These are phyloP conservation scores for Apiotrichum sp. DNA, from an alignment of 1,284 basidiomycete species.

Conservation along the genomic window DNA sequence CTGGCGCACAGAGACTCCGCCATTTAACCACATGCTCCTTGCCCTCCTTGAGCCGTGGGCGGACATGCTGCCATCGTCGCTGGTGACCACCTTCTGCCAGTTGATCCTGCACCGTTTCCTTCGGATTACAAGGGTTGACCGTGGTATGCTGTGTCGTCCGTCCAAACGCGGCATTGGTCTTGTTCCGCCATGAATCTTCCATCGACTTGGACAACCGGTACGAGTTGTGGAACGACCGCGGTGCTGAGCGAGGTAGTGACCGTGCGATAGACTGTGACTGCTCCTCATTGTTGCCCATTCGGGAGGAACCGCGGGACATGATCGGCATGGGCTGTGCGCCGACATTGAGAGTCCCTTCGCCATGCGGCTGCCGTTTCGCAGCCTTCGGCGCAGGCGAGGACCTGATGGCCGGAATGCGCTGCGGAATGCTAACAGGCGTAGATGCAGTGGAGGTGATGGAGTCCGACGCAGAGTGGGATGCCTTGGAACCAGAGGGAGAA, in stretches of 20 bases:
- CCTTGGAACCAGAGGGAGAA: too few species aligned
- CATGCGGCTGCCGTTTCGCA: not conserved
- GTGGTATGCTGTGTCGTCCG: constrained; percentile 35
- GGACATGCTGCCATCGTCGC: constrained; percentile 80
- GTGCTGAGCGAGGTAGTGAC: constrained; percentile 11
- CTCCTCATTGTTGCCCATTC: constrained; percentile 18
- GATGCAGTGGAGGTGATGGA: not conserved
- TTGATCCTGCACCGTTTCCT: constrained; percentile 9
- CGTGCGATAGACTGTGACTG: constrained; percentile 11
- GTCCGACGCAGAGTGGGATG: too few species aligned
- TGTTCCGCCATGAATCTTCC: constrained; percentile 37
- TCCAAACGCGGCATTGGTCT: constrained; percentile 26
- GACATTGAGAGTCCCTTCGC: not conserved
- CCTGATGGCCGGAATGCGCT: not conserved
- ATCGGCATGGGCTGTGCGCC: constrained; percentile 38
- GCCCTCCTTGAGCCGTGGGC: constrained; percentile 61
- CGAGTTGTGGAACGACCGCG: constrained; percentile 15
- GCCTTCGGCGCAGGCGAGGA: not conserved
- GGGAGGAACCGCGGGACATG: constrained; percentile 12
- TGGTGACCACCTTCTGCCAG: constrained; percentile 53
- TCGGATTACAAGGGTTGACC: constrained; percentile 45
- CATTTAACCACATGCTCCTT: constrained; percentile 83
- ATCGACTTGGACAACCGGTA: constrained; percentile 20
- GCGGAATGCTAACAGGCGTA: not conserved
- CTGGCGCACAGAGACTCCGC: constrained; percentile 74